Evolutionary conservation across 192 early-diverging fungal species (phyloP).

Genomic region (Diversispora epigaea): DNA sequence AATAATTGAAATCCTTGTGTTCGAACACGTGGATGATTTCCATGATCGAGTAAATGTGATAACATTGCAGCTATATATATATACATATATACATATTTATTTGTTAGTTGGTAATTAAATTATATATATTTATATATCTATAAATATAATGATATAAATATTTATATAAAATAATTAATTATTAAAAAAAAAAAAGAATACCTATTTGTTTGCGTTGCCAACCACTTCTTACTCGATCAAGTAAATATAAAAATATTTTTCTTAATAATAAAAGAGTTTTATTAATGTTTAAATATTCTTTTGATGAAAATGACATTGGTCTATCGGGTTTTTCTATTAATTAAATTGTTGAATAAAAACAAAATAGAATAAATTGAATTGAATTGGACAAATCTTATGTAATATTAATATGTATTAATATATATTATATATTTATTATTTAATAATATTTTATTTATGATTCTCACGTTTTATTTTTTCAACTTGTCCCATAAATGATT

Average conservation of each 20-base stretch:
- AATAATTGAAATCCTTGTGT: constrained; percentile 72
- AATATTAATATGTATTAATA: no score
- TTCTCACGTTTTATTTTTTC: constrained; percentile 74
- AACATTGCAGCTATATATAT: constrained; percentile 57
- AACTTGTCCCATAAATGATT: constrained; percentile 65
- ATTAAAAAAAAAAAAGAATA: constrained; percentile 13
- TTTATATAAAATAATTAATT: not conserved
- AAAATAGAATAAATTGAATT: no score
- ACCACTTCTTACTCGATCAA: constrained; percentile 68
- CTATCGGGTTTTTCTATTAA: constrained; percentile 51
- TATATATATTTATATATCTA: constrained; percentile 48
- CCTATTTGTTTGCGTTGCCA: constrained; percentile 71
- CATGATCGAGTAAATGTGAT: constrained; percentile 58
- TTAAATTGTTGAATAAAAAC: not conserved
- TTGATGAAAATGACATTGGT: constrained; percentile 53
- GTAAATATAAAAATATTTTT: constrained; percentile 66
- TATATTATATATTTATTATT: no score
- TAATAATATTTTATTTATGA: not conserved
- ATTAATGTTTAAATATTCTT: constrained; percentile 66
- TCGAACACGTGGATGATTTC: constrained; percentile 70
- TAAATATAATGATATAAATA: not conserved
- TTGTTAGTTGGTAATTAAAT: not conserved
- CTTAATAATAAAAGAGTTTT: constrained; percentile 62
- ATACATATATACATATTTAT: not conserved
- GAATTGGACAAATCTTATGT: no score